phyloP scores from a whole-genome alignment of 306 rosid species.

The Castanea crenata region DNA sequence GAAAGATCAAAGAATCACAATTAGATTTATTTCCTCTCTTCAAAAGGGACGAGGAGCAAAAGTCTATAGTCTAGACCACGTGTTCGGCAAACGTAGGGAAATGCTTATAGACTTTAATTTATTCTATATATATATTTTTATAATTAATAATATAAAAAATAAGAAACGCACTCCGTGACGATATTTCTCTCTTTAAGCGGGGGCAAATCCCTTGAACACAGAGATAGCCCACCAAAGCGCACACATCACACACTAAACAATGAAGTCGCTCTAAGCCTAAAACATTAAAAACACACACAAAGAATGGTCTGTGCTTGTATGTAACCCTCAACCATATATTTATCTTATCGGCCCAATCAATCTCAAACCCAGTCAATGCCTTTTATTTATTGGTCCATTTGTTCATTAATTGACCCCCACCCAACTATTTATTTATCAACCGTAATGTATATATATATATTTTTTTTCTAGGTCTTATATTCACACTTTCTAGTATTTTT shows the following conservation, averaged over 20 bases:
- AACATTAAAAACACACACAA: too few species aligned
- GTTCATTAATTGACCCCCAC: not conserved
- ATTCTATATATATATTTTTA: too few species aligned
- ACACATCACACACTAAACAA: not conserved
- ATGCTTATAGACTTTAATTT: not conserved
- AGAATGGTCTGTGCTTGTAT: too few species aligned
- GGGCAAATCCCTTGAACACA: not conserved
- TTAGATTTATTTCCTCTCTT: not conserved
- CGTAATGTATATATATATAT: too few species aligned
- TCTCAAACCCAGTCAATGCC: not conserved
- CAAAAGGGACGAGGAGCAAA: not conserved
- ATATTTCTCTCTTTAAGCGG: not conserved
- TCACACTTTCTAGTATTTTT: too few species aligned
- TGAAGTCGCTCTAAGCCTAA: too few species aligned
- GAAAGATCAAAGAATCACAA: not conserved
- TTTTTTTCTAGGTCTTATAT: too few species aligned
- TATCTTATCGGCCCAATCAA: not conserved
- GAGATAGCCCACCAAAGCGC: not conserved
- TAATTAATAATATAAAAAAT: not conserved
- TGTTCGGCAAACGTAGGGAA: not conserved
- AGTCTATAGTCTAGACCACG: not conserved
- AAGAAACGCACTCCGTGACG: not conserved
- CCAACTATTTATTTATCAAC: too few species aligned
- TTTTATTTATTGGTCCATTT: not conserved
- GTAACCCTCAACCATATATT: not conserved